Base-by-base conservation (phyloP, 192 early-diverging fungal genomes). In the Coemansia aciculifera region DNA sequence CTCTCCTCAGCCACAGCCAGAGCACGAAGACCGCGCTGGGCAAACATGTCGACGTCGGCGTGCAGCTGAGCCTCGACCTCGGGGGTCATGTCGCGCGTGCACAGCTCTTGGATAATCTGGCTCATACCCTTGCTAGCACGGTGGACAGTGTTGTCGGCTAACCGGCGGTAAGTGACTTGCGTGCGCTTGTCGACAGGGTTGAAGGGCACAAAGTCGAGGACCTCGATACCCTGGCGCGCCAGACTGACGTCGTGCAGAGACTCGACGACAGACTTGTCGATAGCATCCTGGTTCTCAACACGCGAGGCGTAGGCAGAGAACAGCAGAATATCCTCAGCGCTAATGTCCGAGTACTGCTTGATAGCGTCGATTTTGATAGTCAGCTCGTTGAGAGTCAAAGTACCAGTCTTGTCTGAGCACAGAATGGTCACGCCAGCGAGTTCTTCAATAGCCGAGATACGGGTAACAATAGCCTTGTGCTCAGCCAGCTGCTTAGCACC, bases 381-480 rank as follows among this genome's bases (percentile, higher is more conserved):
- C 31, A 90, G 84, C 77, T 92, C 88, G 86, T 95, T 96, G 23
- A 94, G 73, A 27, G 95, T 97, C 32, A 96, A 85, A n/a, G 94
- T 96, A 71, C 94, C 94, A 56, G 95, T 97, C 87, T 97, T 97
- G 86, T 96, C 94, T 27, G 93, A 93, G 85, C 92, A 94, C 72
- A 96, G 90, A 66, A 90, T 89, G 64, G 89, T 90, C 32, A 91
- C 89, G 67, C 87, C 89, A n/a, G 89, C 88, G 75, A 91, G 87
- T 69, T 90, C 89, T 76, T 92, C 90, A 63, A 93, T 91, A 17
- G 91, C 91, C 63, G 89, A 87, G 75, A 93, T 90, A 40, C 90
- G 89, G 61, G 89, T 90, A 42, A 91, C 90, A 66, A 93, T 89
- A 42, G 90, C 91, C 81, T 91, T 90, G 85, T 92, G 87, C 78